These are phyloP conservation scores for Talaromyces ruber DNA, from an alignment of 495 filamentous ascomycete species.

Conservation along the genomic window DNA sequence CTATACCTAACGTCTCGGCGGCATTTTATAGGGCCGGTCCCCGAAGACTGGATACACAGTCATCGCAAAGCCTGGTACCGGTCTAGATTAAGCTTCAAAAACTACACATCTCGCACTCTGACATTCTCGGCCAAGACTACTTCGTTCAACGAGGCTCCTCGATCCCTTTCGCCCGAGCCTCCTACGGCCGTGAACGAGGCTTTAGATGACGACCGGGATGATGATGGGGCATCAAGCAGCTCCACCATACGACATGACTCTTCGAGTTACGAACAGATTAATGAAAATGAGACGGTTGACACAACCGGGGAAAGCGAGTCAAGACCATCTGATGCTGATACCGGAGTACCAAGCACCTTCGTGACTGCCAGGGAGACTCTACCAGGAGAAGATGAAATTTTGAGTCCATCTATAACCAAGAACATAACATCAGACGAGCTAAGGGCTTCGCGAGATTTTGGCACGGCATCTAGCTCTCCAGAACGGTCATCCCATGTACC, in stretches of 20 bases:
- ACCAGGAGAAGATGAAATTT: not conserved
- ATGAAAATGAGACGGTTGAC: not conserved
- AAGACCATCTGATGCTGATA: not conserved
- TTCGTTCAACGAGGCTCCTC: constrained; percentile 2
- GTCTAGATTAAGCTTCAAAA: constrained; percentile 39
- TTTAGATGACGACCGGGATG: not conserved
- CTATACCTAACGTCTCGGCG: constrained; percentile 54
- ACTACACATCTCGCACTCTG: constrained; percentile 48
- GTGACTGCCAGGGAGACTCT: constrained; percentile 23
- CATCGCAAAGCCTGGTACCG: constrained; percentile 58
- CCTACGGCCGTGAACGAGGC: constrained; percentile 6
- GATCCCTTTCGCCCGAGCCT: not conserved
- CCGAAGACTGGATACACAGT: constrained; percentile 58
- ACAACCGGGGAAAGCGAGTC: not conserved
- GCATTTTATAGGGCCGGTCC: constrained; percentile 62
- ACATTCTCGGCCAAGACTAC: constrained; percentile 38
- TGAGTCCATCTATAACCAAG: not conserved
- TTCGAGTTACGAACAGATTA: not conserved
- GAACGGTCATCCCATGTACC: not conserved
- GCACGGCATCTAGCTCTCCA: not conserved
- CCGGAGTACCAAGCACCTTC: constrained; percentile 18
- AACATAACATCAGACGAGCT: not conserved
- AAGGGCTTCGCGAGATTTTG: not conserved
- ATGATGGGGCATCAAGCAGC: not conserved
- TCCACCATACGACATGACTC: not conserved